A percentile compares a stretch with the other conserved stretches of the same genome.
These are phyloP conservation scores for Camelina sativa DNA, from an alignment of 345 rosid genomes.

Conservation along the genomic window DNA sequence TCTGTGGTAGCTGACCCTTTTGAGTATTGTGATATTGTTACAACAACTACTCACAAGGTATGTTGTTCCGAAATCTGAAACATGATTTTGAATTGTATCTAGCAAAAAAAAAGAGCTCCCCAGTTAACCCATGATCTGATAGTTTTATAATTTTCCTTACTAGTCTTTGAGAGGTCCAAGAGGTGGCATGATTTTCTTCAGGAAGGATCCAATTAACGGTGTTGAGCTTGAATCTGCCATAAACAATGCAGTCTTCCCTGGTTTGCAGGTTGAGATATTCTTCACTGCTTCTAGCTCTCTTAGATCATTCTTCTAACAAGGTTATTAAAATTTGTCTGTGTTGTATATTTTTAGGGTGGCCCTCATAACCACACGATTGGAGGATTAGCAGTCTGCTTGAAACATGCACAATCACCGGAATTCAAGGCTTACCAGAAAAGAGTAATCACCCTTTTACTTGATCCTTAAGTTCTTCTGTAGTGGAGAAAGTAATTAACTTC, in stretches of 20 bases:
- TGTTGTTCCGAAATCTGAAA: conserved; percentile 15
- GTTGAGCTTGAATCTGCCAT: conserved; percentile 82
- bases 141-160: conserved; percentile 2
- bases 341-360: conserved; percentile 69
- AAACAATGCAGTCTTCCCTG: conserved; percentile 96
- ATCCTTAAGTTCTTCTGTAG: conserved; percentile 3
- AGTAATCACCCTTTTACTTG: conserved; percentile 46
- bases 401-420: conserved; percentile 74
- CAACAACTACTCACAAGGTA: conserved; percentile 96
- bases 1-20: conserved; percentile 90
- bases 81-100: not conserved
- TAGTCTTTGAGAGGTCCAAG: conserved; percentile 98
- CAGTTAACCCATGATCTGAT: not conserved
- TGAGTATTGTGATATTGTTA: conserved; percentile 87
- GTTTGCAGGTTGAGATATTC: conserved; percentile 68
- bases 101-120: not conserved
- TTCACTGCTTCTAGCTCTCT: conserved; percentile 1
- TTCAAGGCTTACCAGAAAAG: conserved; percentile 77
- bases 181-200: conserved; percentile 99
- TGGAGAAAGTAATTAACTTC: not conserved
- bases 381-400: conserved; percentile 88
- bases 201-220: conserved; percentile 74
- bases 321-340: not conserved
- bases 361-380: conserved; percentile 98
- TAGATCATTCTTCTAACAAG: not conserved